A percentile compares a stretch with the other conserved stretches of the same genome.
Evolutionary conservation across 2,329 filamentous ascomycete genomes (phyloP).

Genomic region (Pyrenochaeta sp.): DNA sequence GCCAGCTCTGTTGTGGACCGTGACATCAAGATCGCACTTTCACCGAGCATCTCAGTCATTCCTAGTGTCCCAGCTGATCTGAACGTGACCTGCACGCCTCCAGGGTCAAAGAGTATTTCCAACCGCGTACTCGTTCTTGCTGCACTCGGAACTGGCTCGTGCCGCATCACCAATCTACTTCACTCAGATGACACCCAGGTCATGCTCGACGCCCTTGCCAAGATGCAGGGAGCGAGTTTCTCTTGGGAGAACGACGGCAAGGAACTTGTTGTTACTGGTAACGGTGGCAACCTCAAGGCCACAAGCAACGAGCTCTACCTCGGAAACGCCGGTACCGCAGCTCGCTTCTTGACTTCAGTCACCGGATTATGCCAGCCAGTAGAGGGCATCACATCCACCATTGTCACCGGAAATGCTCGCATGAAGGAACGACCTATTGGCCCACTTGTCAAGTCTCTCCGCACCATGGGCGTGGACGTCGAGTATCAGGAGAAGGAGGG

Average conservation of each 20-base stretch:
- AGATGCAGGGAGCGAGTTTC: constrained; percentile 85
- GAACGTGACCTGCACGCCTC: constrained; percentile 80
- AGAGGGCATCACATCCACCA: constrained; percentile 68
- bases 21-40: constrained; percentile 82
- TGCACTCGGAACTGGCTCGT: constrained; percentile 84
- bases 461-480: constrained; percentile 84
- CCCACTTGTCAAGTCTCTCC: constrained; percentile 87
- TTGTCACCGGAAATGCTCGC: constrained; percentile 90
- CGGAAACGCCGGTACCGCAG: constrained; percentile 95
- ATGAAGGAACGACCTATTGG: constrained; percentile 98
- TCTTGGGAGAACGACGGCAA: constrained; percentile 96
- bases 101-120: constrained; percentile 96
- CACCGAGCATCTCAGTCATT: constrained; percentile 75
- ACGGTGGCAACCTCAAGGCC: constrained; percentile 83
- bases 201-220: constrained; percentile 91
- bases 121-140: constrained; percentile 95
- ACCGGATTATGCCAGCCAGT: constrained; percentile 79
- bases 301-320: constrained; percentile 83
- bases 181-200: constrained; percentile 97
- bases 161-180: constrained; percentile 87
- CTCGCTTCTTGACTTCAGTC: constrained; percentile 92
- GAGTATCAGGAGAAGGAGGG: constrained; percentile 84
- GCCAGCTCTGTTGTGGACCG: constrained; percentile 89
- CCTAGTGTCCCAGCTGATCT: constrained; percentile 73
- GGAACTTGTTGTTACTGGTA: constrained; percentile 85